These are phyloP conservation scores for Elongisporangium prolatum DNA, from an alignment of 352 stramenopile species.

Conservation along the genomic window DNA sequence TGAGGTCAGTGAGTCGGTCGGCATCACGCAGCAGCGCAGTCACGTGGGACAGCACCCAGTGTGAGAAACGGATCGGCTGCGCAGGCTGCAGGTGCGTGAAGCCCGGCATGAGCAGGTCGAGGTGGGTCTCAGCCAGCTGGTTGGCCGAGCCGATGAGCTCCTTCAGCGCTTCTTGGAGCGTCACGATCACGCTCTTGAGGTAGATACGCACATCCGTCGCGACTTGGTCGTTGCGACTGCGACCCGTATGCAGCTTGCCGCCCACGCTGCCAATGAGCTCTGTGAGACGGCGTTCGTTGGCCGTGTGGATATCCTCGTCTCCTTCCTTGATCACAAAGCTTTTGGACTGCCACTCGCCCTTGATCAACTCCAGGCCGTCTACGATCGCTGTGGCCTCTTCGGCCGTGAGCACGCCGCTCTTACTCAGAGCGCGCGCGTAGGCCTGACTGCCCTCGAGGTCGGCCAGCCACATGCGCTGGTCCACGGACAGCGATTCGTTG, in stretches of 20 bases:
- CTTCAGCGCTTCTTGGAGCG: constrained; percentile 73
- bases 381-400: constrained; percentile 86
- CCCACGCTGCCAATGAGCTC: constrained; percentile 96
- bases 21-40: constrained; percentile 92
- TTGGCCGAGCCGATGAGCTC: constrained; percentile 90
- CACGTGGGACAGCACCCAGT: constrained; percentile 97
- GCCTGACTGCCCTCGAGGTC: constrained; percentile 95
- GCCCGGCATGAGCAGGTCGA: constrained; percentile 97
- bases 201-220: constrained; percentile 97
- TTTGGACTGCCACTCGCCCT: constrained; percentile 83
- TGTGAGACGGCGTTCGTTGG: constrained; percentile 97
- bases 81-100: constrained; percentile 99
- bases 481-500: constrained; percentile 97
- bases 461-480: constrained; percentile 96
- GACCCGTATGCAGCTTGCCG: constrained; percentile 96
- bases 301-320: constrained; percentile 99
- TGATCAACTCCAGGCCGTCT: constrained; percentile 81
- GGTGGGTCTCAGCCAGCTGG: constrained; percentile 87
- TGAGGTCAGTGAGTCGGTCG: constrained; percentile 91
- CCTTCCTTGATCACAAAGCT: constrained; percentile 88
- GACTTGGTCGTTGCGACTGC: constrained; percentile 97
- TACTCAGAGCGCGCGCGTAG: constrained; percentile 90
- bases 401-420: constrained; percentile 91
- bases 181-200: constrained; percentile 75
- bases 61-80: constrained; percentile 96